Conservation (phyloP, 2,329 filamentous ascomycete genomes). For the Aspergillus hortae region DNA sequence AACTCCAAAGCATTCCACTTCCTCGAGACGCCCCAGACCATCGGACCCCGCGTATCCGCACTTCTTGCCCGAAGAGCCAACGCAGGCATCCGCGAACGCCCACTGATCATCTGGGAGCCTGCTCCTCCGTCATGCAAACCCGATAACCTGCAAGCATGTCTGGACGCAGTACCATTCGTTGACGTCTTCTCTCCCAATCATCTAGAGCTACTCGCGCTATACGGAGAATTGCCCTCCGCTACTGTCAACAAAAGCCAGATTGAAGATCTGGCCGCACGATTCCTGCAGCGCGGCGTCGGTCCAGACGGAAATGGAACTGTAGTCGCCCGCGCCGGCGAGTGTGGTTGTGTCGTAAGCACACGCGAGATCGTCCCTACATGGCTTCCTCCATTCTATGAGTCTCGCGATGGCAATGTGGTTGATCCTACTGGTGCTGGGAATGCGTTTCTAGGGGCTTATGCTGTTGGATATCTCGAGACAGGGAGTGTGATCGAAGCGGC, state of each 20-base stretch:
- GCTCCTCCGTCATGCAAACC: slow-evolving; percentile 17
- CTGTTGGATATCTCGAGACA: slow-evolving; percentile 22
- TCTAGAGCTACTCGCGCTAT: slow-evolving; percentile 29
- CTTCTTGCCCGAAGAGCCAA: slow-evolving; percentile 16
- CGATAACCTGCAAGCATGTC: slow-evolving; percentile 18
- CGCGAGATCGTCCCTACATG: slow-evolving; percentile 12
- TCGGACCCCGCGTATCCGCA: slow-evolving; percentile 5
- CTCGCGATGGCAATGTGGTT: slow-evolving; percentile 17
- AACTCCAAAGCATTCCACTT: slow-evolving; percentile 16
- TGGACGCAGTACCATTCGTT: slow-evolving; percentile 18
- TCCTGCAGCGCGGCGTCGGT: slow-evolving; percentile 15
- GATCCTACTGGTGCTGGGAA: slow-evolving; percentile 38
- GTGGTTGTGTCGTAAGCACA: slow-evolving; percentile 25
- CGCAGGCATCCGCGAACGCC: slow-evolving; percentile 10
- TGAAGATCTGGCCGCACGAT: slow-evolving; percentile 8
- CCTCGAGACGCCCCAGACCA: slow-evolving; percentile 15
- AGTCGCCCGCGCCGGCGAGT: slow-evolving; percentile 29
- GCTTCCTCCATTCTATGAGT: slow-evolving; percentile 27
- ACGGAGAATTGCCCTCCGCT: slow-evolving; percentile 1
- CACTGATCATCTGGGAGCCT: slow-evolving; percentile 24
- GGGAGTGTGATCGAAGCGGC: slow-evolving; percentile 20
- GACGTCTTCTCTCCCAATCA: slow-evolving; percentile 39
- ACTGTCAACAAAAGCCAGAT: slow-evolving; percentile 5
- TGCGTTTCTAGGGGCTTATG: slow-evolving; percentile 33
- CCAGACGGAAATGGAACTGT: slow-evolving; percentile 15